Evolutionary conservation across 768 basidiomycete genomes (phyloP).

Genomic region (Rhodosporidiobolus sp.): DNA sequence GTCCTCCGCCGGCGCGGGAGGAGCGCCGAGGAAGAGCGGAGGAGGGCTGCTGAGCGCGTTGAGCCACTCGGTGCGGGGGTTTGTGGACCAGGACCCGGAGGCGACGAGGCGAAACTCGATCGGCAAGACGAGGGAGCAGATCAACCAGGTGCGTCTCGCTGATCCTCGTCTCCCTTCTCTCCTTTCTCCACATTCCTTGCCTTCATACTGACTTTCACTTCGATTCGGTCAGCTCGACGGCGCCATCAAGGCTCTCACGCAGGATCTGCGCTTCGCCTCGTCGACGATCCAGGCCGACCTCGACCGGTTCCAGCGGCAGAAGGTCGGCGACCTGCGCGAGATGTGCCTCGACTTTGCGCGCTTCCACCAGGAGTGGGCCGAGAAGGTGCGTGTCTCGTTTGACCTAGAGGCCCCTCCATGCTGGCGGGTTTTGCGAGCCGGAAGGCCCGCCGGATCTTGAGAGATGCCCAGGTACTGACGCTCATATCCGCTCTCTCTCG

Average conservation of each 20-base stretch:
- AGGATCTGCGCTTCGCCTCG: constrained; percentile 93
- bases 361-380: constrained; percentile 93
- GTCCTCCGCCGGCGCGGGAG: not conserved
- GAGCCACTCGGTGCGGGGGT: constrained; percentile 89
- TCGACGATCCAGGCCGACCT: constrained; percentile 95
- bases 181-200: not conserved
- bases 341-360: constrained; percentile 87
- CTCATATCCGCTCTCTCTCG: constrained; percentile 1
- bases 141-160: constrained; percentile 70
- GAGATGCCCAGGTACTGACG: not conserved
- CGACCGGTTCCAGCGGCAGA: constrained; percentile 97
- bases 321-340: constrained; percentile 90
- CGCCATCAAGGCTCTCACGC: constrained; percentile 82
- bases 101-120: constrained; percentile 88
- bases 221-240: constrained; percentile 78
- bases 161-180: constrained; percentile 4
- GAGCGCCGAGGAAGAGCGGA: constrained; percentile 22
- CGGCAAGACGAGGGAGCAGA: constrained; percentile 86
- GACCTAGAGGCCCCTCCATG: no score
- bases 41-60: constrained; percentile 80
- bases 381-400: constrained; percentile 62
- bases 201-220: not conserved
- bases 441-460: no score
- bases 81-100: constrained; percentile 99
- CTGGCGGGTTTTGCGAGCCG: no score